Evolutionary conservation across 306 rosid species (phyloP), one percentile per base, ranked within the genome.

Genomic region (Luffa aegyptiaca): DNA sequence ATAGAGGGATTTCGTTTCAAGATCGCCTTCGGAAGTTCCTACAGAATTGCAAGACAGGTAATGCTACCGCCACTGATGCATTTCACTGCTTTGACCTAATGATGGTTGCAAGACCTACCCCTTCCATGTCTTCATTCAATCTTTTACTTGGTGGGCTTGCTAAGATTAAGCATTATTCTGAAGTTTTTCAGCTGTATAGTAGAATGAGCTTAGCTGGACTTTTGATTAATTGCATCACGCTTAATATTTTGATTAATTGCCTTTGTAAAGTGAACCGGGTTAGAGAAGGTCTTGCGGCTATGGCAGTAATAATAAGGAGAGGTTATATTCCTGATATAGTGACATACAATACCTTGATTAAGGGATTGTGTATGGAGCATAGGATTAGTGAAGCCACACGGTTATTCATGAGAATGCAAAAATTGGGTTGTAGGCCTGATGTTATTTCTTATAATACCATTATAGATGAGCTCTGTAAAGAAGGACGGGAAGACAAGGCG

Each of bases 381-480:
- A 84, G 81, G 81, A 81, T 82, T 76, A 12, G 4, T 75, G 83
- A 84, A 55, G 90, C 88, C 1, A 64, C 57, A 1, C 42, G 59
- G 49, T 76, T 88, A 81, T 84, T 84, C 48, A 61, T 56, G 77
- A 76, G 77, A 73, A 83, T 86, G 83, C 8, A 64, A 3, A 86
- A 59, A 81, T 61, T 83, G 75, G 85, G 86, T 35, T 75, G 82
- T 75, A 37, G 14, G 59, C 90, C 88, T 21, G 33, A 49, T 69
- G 84, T 63, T 14, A 21, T 87, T 14, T 85, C 88, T 35, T 87
- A 49, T 53, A 80, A 74, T 53, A 82, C 85, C 44, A 70, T 85
- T 82, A 84, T 85, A 58, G 79, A 79, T 35, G 89, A 90, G 13
- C 83, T 89, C 76, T 89, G 90, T 79, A 87, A 89, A 44, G 84